Evolutionary conservation across 495 filamentous ascomycete species (phyloP).

Genomic region (Clohesyomyces aquaticus): DNA sequence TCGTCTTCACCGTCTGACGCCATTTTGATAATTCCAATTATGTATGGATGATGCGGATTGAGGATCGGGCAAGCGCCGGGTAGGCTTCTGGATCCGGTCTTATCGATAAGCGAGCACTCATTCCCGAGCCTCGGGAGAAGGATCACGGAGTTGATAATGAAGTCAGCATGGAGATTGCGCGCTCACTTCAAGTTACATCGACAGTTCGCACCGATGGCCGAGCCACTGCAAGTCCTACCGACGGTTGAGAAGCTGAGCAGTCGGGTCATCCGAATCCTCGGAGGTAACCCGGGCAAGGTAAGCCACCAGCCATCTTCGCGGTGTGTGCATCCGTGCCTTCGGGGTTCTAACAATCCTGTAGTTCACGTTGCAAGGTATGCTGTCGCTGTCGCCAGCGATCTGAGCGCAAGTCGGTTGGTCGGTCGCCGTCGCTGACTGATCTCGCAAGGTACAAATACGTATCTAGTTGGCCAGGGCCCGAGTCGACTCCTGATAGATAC

Average conservation of each 20-base stretch:
- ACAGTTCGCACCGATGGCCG: constrained; percentile 38
- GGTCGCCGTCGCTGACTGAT: no score
- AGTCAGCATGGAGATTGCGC: constrained; percentile 29
- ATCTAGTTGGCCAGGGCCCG: constrained; percentile 47
- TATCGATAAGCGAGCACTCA: constrained; percentile 38
- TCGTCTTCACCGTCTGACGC: constrained; percentile 28
- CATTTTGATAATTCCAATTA: constrained; percentile 15
- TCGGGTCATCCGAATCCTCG: constrained; percentile 47
- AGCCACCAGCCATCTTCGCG: constrained; percentile 7
- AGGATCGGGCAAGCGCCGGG: constrained; percentile 5
- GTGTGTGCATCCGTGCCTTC: background rate
- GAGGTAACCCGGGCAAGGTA: constrained; percentile 51
- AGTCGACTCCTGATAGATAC: constrained; percentile 48
- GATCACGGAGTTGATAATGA: constrained; percentile 26
- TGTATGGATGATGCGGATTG: background rate
- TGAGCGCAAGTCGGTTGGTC: no score
- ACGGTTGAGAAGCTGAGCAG: constrained; percentile 45
- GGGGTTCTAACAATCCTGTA: constrained; percentile 13
- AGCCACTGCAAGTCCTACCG: constrained; percentile 41
- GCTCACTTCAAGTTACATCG: constrained; percentile 24
- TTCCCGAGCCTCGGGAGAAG: constrained; percentile 33
- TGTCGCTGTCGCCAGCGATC: no score
- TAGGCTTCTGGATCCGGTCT: constrained; percentile 12
- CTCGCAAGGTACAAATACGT: constrained; percentile 49
- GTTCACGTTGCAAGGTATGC: constrained; percentile 49